Evolutionary conservation across 441 rosid genomes (phyloP), one percentile per base, ranked within the genome.

Genomic region (Euphorbia corollata): DNA sequence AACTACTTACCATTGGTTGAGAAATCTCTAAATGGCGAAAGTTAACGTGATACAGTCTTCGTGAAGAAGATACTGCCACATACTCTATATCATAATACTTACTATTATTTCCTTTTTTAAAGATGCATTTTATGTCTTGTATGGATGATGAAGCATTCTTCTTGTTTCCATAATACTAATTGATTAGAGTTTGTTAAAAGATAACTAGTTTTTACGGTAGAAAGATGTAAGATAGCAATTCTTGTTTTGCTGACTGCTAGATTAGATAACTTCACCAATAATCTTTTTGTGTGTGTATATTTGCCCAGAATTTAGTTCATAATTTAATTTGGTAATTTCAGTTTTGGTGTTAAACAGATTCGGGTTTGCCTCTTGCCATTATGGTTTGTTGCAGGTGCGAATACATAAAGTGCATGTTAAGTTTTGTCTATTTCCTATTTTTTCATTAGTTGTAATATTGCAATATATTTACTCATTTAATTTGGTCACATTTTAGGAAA

Each of bases 301-400:
- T 45, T 57, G 12, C 55, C 63, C 2, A n/a, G 16, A 2, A 54
- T 32, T 57, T 20, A 23, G 18, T 59, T 58, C 41, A 12, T 53
- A 41, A 72, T 70, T 63, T 69, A 23, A 59, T 76, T 43, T 32
- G 45, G 16, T 59, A 70, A 58, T 50, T 63, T 67, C 20, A 51
- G 74, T 63, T 9, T 75, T 76, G 53, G 48, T 75, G 71, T 68
- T 68, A 69, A 50, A 62, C 86, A 91, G 96, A 81, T 91, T 58
- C 88, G 79, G 47, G 65, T 72, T 72, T 64, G 83, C 75, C 83
- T 89, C 62, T 74, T 86, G 79, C 93, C 96, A 0, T 63, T 84
- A 64, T 83, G 84, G 88, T 87, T 79, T 85, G 83, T 78, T 70
- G 80, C 89, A 73, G 97, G 97, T 88, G 81, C 69, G 77, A 27